Conservation (phyloP, 345 rosid genomes). For the Pelargonium nanum region DNA sequence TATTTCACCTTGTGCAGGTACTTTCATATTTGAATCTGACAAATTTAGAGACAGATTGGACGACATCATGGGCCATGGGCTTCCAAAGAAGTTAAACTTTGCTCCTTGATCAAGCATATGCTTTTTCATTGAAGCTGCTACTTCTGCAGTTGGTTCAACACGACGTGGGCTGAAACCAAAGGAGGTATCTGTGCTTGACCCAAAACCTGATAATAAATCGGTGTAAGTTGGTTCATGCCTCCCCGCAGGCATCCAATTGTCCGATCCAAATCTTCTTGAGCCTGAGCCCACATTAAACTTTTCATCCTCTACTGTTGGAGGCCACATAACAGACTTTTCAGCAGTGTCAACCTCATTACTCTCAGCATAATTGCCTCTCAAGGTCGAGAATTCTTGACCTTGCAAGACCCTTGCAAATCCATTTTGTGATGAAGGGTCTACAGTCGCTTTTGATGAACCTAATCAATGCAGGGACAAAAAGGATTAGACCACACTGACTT, state of each 20-base stretch:
- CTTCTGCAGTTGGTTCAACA: conserved; percentile 16
- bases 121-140: conserved; percentile 13
- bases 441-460: conserved; percentile 33
- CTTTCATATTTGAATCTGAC: conserved; percentile 17
- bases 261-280: conserved; percentile 21
- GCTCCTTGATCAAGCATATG: conserved; percentile 19
- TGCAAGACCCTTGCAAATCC: conserved; percentile 40
- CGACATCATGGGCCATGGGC: conserved; percentile 25
- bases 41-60: conserved; percentile 21
- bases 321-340: conserved; percentile 20
- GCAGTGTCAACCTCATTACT: conserved; percentile 23
- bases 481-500: not conserved
- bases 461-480: not conserved
- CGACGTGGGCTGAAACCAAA: conserved; percentile 11
- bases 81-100: conserved; percentile 17
- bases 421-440: conserved; percentile 25
- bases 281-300: conserved; percentile 16
- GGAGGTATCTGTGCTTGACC: conserved; percentile 16
- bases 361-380: conserved; percentile 23
- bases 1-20: conserved; percentile 17
- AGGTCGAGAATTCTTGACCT: conserved; percentile 41
- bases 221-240: conserved; percentile 25
- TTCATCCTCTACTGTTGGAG: conserved; percentile 23
- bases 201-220: conserved; percentile 28
- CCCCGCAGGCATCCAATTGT: conserved; percentile 12